Conservation (phyloP, 352 stramenopile genomes). For the Pythium phragmiticola region DNA sequence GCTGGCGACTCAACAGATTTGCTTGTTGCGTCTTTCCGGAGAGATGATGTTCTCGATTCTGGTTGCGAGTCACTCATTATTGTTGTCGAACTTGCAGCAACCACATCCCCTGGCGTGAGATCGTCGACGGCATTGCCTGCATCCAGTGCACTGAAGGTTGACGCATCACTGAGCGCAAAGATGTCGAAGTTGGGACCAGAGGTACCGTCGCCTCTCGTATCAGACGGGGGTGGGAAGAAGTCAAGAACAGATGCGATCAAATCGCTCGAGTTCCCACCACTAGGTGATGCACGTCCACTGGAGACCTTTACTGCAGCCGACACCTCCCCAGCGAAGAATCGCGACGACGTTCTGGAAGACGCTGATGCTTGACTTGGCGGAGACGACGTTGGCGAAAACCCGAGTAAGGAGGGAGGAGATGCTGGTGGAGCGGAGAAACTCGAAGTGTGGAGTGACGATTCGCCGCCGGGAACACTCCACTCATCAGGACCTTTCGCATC, state of each 20-base stretch:
- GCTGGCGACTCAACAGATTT: slow-evolving; percentile 5
- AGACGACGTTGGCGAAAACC: slow-evolving; percentile 23
- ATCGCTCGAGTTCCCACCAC: background rate
- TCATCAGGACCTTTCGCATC: background rate
- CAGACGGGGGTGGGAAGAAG: slow-evolving; percentile 14
- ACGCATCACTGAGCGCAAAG: slow-evolving; percentile 26
- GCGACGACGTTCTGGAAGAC: slow-evolving; percentile 20
- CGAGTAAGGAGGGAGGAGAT: slow-evolving; percentile 21
- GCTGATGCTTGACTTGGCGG: slow-evolving; percentile 3
- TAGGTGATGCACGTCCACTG: background rate
- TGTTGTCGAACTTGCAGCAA: background rate
- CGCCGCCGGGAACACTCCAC: background rate
- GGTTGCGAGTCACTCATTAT: background rate
- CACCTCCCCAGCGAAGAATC: slow-evolving; percentile 12
- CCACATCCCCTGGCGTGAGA: slow-evolving; percentile 13
- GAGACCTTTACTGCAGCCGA: background rate
- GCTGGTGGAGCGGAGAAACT: slow-evolving; percentile 3
- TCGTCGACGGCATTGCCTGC: slow-evolving; percentile 32
- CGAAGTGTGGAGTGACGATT: background rate
- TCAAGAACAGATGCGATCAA: slow-evolving; percentile 25
- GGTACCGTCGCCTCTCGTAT: background rate
- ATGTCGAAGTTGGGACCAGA: slow-evolving; percentile 27
- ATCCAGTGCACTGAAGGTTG: slow-evolving; percentile 31
- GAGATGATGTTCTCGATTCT: slow-evolving; percentile 5
- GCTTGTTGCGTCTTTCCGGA: slow-evolving; percentile 3